Evolutionary conservation across 768 basidiomycete species (phyloP).

Genomic region (Amanita pallidorosea): DNA sequence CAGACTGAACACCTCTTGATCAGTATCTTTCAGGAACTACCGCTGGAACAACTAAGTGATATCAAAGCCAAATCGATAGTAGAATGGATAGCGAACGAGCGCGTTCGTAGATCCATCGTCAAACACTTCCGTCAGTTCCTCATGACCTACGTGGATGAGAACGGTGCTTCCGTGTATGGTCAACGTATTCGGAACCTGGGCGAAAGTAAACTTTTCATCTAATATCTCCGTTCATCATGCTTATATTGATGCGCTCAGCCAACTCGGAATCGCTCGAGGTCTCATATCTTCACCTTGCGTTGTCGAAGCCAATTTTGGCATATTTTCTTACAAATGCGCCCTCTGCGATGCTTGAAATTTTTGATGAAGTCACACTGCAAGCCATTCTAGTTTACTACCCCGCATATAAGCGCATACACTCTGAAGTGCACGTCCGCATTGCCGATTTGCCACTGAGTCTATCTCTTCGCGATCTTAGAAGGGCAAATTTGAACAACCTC

Average conservation of each 20-base stretch:
- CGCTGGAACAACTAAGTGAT: slow-evolving; percentile 91
- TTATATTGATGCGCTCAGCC: slow-evolving; percentile 35
- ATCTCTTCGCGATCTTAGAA: slow-evolving; percentile 88
- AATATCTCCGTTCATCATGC: neutral
- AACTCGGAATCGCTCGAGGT: slow-evolving; percentile 98
- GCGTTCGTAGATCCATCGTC: slow-evolving; percentile 82
- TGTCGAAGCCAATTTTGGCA: slow-evolving; percentile 89
- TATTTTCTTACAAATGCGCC: slow-evolving; percentile 98
- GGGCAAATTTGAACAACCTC: slow-evolving; percentile 87
- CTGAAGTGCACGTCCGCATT: slow-evolving; percentile 95
- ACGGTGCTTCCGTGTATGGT: slow-evolving; percentile 88
- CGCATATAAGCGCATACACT: slow-evolving; percentile 92
- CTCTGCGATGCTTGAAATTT: slow-evolving; percentile 83
- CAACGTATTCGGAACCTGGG: slow-evolving; percentile 88
- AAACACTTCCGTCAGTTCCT: slow-evolving; percentile 92
- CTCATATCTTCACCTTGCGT: slow-evolving; percentile 88
- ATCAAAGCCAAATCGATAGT: slow-evolving; percentile 96
- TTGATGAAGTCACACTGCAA: slow-evolving; percentile 90
- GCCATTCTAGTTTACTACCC: slow-evolving; percentile 96
- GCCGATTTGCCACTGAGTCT: slow-evolving; percentile 85
- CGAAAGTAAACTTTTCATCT: slow-evolving; percentile 57
- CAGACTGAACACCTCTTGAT: neutral
- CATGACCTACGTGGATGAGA: slow-evolving; percentile 91
- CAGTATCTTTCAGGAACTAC: slow-evolving; percentile 60
- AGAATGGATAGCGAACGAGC: slow-evolving; percentile 94